A percentile compares a stretch with the other conserved stretches of the same genome.
Evolutionary conservation across 345 rosid species (phyloP).

Genomic region (Gossypium mustelinum): DNA sequence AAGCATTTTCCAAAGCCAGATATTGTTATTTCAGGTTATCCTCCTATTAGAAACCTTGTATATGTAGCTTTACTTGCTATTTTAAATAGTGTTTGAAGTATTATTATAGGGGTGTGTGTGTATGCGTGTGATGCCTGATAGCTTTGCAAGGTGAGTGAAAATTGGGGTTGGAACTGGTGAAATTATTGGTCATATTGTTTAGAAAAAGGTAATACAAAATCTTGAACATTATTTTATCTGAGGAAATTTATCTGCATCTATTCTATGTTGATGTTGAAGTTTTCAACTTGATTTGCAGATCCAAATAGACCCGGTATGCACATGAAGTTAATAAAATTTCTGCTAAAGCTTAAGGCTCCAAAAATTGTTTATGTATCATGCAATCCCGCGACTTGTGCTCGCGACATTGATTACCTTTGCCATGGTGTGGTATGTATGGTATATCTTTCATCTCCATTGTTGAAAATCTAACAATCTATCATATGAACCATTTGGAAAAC

Average conservation of each 20-base stretch:
- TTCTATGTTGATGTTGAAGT: neutral
- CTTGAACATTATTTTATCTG: neutral
- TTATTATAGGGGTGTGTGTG: neutral
- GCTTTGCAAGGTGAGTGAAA: neutral
- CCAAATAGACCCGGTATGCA: slow-evolving; percentile 98
- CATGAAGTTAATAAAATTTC: slow-evolving; percentile 82
- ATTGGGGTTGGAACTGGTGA: neutral
- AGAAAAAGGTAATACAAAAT: neutral
- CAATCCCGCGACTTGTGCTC: slow-evolving; percentile 89
- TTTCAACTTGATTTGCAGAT: slow-evolving; percentile 44
- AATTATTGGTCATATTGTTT: neutral
- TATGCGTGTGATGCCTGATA: neutral
- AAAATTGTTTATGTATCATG: slow-evolving; percentile 81
- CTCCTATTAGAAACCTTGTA: neutral
- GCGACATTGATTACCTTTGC: slow-evolving; percentile 94
- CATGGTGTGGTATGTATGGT: slow-evolving; percentile 60
- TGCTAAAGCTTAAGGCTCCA: slow-evolving; percentile 73
- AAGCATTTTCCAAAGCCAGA: slow-evolving; percentile 77
- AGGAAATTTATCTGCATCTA: neutral
- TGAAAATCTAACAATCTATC: neutral
- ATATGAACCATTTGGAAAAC: slow-evolving; percentile 19
- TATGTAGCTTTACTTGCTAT: neutral
- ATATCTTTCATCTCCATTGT: neutral
- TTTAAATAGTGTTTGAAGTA: neutral
- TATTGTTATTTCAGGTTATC: slow-evolving; percentile 71